Percentiles rank a stretch among this genome's conserved stretches.
These are phyloP conservation scores for Neofusicoccum umdonicola DNA, from an alignment of 2,329 filamentous ascomycete species.

Conservation along the genomic window DNA sequence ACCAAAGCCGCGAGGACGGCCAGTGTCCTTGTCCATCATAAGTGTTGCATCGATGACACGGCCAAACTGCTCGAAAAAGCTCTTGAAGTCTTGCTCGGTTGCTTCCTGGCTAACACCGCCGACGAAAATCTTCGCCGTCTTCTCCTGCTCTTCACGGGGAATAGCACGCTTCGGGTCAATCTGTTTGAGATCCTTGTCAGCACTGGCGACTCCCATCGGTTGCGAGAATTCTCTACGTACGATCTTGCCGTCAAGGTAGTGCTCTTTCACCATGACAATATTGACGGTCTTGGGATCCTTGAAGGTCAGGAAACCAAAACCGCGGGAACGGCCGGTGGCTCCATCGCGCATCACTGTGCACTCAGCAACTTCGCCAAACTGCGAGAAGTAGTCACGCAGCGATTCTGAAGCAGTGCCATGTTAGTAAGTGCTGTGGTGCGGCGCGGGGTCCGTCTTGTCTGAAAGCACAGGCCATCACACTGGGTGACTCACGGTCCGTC, in stretches of 20 bases:
- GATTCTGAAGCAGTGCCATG: slow-evolving; percentile 65
- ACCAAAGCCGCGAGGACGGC: slow-evolving; percentile 91
- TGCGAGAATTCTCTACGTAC: slow-evolving; percentile 55
- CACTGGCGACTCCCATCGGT: not conserved
- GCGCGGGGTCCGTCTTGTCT: not conserved
- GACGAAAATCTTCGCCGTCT: slow-evolving; percentile 98
- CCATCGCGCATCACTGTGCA: slow-evolving; percentile 99
- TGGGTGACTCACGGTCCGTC: slow-evolving; percentile 75
- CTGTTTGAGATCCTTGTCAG: slow-evolving; percentile 47
- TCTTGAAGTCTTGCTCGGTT: slow-evolving; percentile 91
- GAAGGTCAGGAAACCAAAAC: slow-evolving; percentile 97
- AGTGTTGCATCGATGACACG: slow-evolving; percentile 94
- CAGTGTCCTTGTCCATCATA: slow-evolving; percentile 99
- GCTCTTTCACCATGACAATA: slow-evolving; percentile 99
- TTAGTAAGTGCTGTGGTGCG: slow-evolving; percentile 25
- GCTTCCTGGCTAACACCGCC: slow-evolving; percentile 97
- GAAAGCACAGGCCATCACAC: not conserved
- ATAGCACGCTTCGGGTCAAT: slow-evolving; percentile 98
- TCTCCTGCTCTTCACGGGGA: slow-evolving; percentile 94
- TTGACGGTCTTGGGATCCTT: slow-evolving; percentile 97
- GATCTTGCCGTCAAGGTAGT: slow-evolving; percentile 96
- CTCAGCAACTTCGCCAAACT: slow-evolving; percentile 95
- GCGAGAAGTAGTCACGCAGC: slow-evolving; percentile 92
- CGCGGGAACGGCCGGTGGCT: slow-evolving; percentile 86
- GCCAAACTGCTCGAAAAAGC: slow-evolving; percentile 96